These are phyloP conservation scores for Helotiales sp. DNA, from an alignment of 2,329 filamentous ascomycete species.

Conservation along the genomic window DNA sequence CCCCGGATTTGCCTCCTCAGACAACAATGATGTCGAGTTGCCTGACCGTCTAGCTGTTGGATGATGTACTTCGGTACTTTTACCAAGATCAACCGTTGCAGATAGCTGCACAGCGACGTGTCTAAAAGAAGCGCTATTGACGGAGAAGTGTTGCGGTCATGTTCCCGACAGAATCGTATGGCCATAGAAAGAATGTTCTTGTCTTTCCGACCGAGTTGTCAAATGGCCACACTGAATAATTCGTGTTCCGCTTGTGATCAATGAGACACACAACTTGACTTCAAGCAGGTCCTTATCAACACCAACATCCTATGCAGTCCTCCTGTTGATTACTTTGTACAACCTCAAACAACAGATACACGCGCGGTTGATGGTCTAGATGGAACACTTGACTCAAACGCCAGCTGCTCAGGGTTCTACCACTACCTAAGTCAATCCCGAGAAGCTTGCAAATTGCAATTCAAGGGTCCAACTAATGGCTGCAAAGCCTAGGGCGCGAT, in stretches of 20 bases:
- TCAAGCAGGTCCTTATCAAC: background rate
- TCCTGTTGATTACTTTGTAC: background rate
- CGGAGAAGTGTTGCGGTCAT: background rate
- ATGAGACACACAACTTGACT: background rate
- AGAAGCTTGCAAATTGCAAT: background rate
- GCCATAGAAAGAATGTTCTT: background rate
- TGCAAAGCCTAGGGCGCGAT: background rate
- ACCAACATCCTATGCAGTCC: background rate
- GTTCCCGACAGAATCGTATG: background rate
- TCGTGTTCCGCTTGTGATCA: background rate
- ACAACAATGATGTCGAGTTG: background rate
- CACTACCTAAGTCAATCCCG: background rate
- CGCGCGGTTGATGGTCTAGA: background rate
- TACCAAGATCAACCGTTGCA: background rate
- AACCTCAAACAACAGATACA: background rate
- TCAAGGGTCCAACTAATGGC: conserved; percentile 1
- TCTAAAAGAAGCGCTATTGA: background rate
- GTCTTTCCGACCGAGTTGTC: background rate
- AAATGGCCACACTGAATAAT: background rate
- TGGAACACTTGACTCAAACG: background rate
- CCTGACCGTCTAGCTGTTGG: background rate
- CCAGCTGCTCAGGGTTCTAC: background rate
- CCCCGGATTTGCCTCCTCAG: background rate
- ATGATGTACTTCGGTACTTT: background rate
- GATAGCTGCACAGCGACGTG: background rate